A percentile compares a stretch with the other conserved stretches of the same genome.
phyloP scores from a whole-genome alignment of 306 rosid genomes.

The Carpinus viminea region DNA sequence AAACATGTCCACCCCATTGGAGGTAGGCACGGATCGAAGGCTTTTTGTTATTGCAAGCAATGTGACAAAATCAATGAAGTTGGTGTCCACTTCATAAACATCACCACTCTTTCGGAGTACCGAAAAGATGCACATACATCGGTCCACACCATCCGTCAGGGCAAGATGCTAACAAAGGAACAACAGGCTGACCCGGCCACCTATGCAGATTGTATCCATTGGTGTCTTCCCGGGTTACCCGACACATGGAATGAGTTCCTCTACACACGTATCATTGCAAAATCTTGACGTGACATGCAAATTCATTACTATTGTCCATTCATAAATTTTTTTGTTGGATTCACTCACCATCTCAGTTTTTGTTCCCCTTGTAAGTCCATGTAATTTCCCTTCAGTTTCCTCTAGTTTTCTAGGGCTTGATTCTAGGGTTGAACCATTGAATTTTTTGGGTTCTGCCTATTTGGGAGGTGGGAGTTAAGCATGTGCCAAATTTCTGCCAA shows the following conservation, averaged over 20 bases:
- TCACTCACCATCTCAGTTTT: conserved; percentile 27
- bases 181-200: conserved; percentile 83
- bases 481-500: conserved; percentile 15
- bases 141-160: conserved; percentile 82
- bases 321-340: neutral
- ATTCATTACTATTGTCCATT: conserved; percentile 3
- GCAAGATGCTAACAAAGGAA: conserved; percentile 62
- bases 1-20: conserved; percentile 45
- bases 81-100: conserved; percentile 65
- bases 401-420: conserved; percentile 27
- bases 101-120: conserved; percentile 72
- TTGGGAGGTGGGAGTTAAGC: conserved; percentile 16
- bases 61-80: conserved; percentile 48
- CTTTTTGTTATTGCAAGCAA: conserved; percentile 55
- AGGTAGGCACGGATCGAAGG: conserved; percentile 79
- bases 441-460: conserved; percentile 15
- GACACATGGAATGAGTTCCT: conserved; percentile 94
- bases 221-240: conserved; percentile 97
- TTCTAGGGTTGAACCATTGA: conserved; percentile 33
- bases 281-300: conserved; percentile 42
- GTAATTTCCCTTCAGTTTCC: conserved; percentile 34
- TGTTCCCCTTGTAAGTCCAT: conserved; percentile 25
- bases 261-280: conserved; percentile 66
- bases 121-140: conserved; percentile 96
- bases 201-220: conserved; percentile 90